Base-by-base conservation (phyloP, 371 early-diverging fungal species). In the Rhizopus arrhizus region DNA sequence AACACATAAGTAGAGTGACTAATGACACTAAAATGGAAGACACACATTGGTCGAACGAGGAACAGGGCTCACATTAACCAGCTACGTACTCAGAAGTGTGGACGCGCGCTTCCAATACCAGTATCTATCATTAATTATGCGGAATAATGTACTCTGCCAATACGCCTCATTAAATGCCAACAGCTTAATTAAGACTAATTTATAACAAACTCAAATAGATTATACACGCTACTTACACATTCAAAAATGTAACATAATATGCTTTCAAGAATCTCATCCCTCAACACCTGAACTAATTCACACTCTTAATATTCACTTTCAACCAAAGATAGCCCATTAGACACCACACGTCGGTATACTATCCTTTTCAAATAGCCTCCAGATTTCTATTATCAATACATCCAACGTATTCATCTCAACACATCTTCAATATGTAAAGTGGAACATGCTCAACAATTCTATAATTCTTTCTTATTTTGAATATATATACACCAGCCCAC, bases 221-320 rank as follows among this genome's bases (percentile, higher is more conserved):
- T 62, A 40, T 22, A 53, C 45, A 1, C 4, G 56, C 9, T 56
- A 43, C 34, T 12, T 46, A 33, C 33, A 38, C 4, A 16, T 31
- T 6, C 35, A 47, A 47, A 34, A 34, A 16, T 56, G 7, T 16
- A 33, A 13, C 10, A 47, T 56, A 16, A 7, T 56, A n/a, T 46
- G 57, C 47, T 33, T 56, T 22, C 57, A 56, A 36, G 57, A 56
- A 46, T 15, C 57, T 16, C 57, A 47, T 47, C 36, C 57, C 16
- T 47, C 46, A 7, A 35, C 46, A 12, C 36, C 33, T 4, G 57
- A 56, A 46, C 3, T 56, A 5, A 9, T 38, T 4, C 12, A 7
- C 10, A 11, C 22, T 10, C 46, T 56, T 0, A 15, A 56, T 16
- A 47, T 36, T 13, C 35, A 36, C 11, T 46, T 56, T 31, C 56